Evolutionary conservation across 305 asterid genomes (phyloP).

Genomic region (Ilex paraguariensis): DNA sequence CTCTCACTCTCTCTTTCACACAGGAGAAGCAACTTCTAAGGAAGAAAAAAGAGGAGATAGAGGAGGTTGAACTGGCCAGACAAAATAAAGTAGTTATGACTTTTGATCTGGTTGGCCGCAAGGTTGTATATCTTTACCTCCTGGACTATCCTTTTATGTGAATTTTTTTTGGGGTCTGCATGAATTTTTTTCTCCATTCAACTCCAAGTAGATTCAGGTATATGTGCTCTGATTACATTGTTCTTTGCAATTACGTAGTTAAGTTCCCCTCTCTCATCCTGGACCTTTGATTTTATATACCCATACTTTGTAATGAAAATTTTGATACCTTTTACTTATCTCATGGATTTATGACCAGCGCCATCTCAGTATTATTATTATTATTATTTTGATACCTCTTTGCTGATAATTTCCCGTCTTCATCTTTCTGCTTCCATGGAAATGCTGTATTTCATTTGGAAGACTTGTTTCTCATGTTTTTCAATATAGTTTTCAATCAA

Average conservation of each 20-base stretch:
- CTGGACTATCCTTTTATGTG: background rate
- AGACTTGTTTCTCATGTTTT: no score
- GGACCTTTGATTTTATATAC: no score
- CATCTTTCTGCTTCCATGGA: no score
- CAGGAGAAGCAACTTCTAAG: slow-evolving; percentile 39
- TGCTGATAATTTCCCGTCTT: no score
- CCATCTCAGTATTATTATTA: background rate
- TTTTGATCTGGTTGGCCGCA: slow-evolving; percentile 93
- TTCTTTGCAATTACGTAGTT: no score
- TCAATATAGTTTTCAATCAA: no score
- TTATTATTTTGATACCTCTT: no score
- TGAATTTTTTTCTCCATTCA: background rate
- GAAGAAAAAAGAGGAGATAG: slow-evolving; percentile 77
- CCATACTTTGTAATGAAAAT: no score
- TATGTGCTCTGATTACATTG: no score
- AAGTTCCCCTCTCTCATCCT: no score
- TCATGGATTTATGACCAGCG: background rate
- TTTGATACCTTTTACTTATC: background rate
- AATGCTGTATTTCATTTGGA: no score
- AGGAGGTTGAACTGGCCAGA: slow-evolving; percentile 76
- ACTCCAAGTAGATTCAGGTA: background rate
- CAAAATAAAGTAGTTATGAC: slow-evolving; percentile 72
- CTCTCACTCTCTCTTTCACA: no score
- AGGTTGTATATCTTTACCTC: slow-evolving; percentile 39
- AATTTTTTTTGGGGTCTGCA: slow-evolving; percentile 5